Base-by-base conservation (phyloP, 2,329 filamentous ascomycete genomes). In the Penicillium sp. region DNA sequence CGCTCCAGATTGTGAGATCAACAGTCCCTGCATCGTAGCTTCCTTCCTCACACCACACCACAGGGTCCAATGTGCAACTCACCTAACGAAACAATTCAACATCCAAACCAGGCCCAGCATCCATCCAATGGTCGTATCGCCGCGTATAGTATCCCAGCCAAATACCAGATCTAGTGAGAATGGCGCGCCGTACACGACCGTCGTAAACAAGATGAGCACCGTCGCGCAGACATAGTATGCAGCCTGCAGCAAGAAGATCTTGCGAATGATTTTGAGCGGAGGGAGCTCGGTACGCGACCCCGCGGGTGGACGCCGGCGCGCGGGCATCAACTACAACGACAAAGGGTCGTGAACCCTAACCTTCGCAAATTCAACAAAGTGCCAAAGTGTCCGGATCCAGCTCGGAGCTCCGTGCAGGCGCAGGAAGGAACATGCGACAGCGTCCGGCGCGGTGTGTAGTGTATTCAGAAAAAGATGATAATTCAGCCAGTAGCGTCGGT, bases 51-150 rank as follows among this genome's bases (percentile, higher is more conserved):
- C 18, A 18, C 18, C 18, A 18, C 18, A 18, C 31, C 31, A 34
- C 34, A 36, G 13, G n/a, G 57, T 53, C 9, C 4, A 36, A 21
- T 36, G 82, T 43, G 48, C 45, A 48, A 74, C 81, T 61, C 77
- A 89, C 87, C 82, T 83, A 58, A 86, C 76, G 45, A 88, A 75
- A 60, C 82, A 82, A 67, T 86, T 86, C 67, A 88, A 72, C 67
- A 88, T 75, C 86, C 87, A 89, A 39, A 87, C 84, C 53, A 88
- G 70, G 0, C 83, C 85, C 55, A 88, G 66, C 66, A 86, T 88
- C 86, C 86, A 89, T 56, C 87, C 87, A 14, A 86, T 79, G 0
- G 86, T 88, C 3, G 85, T 87, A 70, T 89, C 87, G 8, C 85
- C 85, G 50, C 87, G 74, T 50, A 89, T 60, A 46, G 78, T 82